Conservation (phyloP, 805 yeast genomes). For the Ogataea kodamae region DNA sequence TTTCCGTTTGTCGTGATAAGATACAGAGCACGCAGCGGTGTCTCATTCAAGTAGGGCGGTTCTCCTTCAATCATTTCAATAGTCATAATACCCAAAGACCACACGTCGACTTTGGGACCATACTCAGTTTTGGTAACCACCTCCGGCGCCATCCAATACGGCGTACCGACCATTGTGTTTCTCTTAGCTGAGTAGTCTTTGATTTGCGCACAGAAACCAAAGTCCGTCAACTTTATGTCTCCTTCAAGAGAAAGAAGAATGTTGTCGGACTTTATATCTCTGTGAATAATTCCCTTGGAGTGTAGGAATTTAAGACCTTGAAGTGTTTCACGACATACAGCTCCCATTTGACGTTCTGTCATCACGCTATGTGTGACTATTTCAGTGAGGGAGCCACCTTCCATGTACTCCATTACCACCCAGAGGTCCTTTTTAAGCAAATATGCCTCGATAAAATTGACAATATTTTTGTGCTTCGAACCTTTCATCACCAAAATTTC, state of each 20-base stretch:
- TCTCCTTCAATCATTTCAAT: slow-evolving; percentile 86
- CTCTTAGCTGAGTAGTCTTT: slow-evolving; percentile 70
- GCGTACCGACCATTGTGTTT: slow-evolving; percentile 86
- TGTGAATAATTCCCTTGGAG: slow-evolving; percentile 86
- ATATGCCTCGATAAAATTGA: slow-evolving; percentile 87
- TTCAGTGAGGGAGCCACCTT: slow-evolving; percentile 95
- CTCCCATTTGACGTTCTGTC: slow-evolving; percentile 93
- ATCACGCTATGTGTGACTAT: slow-evolving; percentile 84
- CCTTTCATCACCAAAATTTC: slow-evolving; percentile 96
- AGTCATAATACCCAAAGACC: slow-evolving; percentile 84
- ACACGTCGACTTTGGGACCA: slow-evolving; percentile 77
- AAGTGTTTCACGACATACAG: slow-evolving; percentile 88
- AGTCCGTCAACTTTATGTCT: slow-evolving; percentile 87
- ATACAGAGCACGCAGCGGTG: slow-evolving; percentile 72
- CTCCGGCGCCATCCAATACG: slow-evolving; percentile 91
- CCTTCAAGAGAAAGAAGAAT: slow-evolving; percentile 80
- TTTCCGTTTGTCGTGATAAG: slow-evolving; percentile 80
- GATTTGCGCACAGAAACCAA: slow-evolving; percentile 71
- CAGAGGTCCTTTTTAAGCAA: slow-evolving; percentile 76
- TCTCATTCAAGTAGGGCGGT: slow-evolving; percentile 79
- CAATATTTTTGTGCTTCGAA: slow-evolving; percentile 85
- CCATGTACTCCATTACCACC: slow-evolving; percentile 99
- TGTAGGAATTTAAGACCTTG: slow-evolving; percentile 85
- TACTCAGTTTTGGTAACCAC: slow-evolving; percentile 77
- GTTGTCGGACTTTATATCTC: slow-evolving; percentile 96